Evolutionary conservation across 2,329 filamentous ascomycete genomes (phyloP).

Genomic region (Xylaria sp.): DNA sequence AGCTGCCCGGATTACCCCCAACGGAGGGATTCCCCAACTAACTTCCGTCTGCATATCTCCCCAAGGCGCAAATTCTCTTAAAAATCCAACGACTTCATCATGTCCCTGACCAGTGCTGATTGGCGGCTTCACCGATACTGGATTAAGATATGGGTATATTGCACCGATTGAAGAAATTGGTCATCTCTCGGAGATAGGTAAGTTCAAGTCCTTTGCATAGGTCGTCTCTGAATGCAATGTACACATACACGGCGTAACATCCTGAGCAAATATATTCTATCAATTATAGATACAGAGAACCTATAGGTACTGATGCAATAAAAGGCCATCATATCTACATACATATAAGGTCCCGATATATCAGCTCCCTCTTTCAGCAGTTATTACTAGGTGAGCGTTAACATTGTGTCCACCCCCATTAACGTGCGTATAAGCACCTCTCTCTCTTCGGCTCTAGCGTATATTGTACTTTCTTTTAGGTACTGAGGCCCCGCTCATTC

Average conservation of each 20-base stretch:
- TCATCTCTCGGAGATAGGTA: no score
- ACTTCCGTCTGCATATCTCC: no score
- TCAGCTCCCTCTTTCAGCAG: background rate
- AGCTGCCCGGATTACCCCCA: no score
- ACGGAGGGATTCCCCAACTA: no score
- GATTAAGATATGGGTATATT: no score
- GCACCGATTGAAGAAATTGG: no score
- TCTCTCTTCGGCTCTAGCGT: background rate
- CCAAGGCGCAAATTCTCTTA: no score
- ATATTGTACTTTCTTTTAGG: background rate
- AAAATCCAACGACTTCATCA: no score
- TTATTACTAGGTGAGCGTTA: conserved; percentile 16
- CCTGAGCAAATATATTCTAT: conserved; percentile 7
- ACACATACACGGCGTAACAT: conserved; percentile 7
- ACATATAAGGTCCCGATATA: background rate
- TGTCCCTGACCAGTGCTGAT: no score
- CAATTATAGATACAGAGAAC: conserved; percentile 11
- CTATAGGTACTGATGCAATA: background rate
- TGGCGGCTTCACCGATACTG: no score
- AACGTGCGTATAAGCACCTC: conserved; percentile 24
- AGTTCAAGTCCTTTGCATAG: conserved; percentile 2
- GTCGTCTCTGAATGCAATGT: background rate
- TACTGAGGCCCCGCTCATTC: conserved; percentile 33
- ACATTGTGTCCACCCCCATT: conserved; percentile 23
- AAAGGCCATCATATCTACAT: background rate